Evolutionary conservation across 1,284 basidiomycete genomes (phyloP), one percentile per base, ranked within the genome.

Genomic region (Ceratobasidium sp.): DNA sequence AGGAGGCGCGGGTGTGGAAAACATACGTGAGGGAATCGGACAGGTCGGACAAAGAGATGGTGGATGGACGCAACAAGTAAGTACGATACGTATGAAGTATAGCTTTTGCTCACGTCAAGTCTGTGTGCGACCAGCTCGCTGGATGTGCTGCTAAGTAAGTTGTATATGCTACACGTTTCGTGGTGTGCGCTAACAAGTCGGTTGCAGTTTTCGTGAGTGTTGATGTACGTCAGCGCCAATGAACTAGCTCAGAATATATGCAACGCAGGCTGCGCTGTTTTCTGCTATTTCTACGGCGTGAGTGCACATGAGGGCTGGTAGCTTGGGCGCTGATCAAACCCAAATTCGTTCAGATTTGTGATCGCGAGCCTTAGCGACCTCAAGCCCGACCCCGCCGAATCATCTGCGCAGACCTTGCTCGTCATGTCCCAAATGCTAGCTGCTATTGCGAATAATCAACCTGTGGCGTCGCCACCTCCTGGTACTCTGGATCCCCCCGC

Each of bases 21-120:
- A 61, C 56, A 29, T 72, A 72, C 29, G 68, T 72, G 2, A 59
- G 31, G 27, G 68, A 72, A 51, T n/a, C 68, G 3, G 68, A 72
- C 46, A 39, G 22, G 22, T 59, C 22, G 58, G 68, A 72, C 34
- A 49, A 49, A 19, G 68, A 72, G 46, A 43, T 72, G 56, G n/a
- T 61, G 1, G 43, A 72, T 22, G 68, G 68, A 13, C 27, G 58
- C 22, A 61, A 61, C 46, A 72, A 41, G 68, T 61, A 19, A 56
- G 51, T 31, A 13, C 22, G 7, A 1, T 24, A 3, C 9, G 31
- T 34, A n/a, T 7, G 29, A 3, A 0, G 34, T 48, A 19, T 34
- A n/a, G 14, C 31, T 49, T 3, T 48, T 34, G 14, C 14, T 53
- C 7, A 27, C 6, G 7, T 8, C 19, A 37, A 13, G 14, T 8